These are phyloP conservation scores for Tetragonia tetragonoides DNA, from an alignment of 148 eudicot species.

Conservation along the genomic window DNA sequence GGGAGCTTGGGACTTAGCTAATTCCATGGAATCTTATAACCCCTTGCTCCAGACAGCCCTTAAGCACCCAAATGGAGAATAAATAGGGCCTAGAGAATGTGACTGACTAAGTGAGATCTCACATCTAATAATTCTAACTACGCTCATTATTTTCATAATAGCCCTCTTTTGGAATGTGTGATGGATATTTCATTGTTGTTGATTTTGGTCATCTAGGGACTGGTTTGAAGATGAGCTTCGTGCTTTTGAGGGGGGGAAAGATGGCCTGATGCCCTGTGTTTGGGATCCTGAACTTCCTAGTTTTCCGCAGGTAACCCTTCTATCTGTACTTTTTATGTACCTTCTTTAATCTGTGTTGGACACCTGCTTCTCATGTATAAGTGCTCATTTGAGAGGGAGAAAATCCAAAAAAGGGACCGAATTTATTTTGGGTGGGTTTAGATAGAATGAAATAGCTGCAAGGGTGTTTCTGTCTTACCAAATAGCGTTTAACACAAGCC, in stretches of 20 bases:
- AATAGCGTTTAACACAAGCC: too few species aligned
- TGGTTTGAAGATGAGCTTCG: conserved; percentile 99
- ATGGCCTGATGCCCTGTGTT: conserved; percentile 90
- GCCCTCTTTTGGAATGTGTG: not conserved
- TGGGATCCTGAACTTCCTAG: conserved; percentile 88
- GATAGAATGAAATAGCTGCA: too few species aligned
- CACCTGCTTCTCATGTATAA: not conserved
- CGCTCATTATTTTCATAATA: not conserved
- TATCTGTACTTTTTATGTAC: not conserved
- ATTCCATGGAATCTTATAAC: not conserved
- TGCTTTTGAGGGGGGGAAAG: conserved; percentile 96
- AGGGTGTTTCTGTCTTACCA: too few species aligned
- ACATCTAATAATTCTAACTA: not conserved
- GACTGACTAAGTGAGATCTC: not conserved
- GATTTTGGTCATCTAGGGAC: conserved; percentile 58
- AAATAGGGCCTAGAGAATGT: not conserved
- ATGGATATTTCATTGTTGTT: conserved; percentile 22
- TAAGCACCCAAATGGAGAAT: not conserved
- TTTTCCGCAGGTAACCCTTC: conserved; percentile 79
- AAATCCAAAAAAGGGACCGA: too few species aligned
- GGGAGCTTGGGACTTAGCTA: not conserved
- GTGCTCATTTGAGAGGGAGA: not conserved
- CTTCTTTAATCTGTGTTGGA: not conserved
- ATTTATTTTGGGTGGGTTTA: too few species aligned
- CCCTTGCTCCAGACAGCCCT: not conserved